A percentile compares a stretch with the other conserved stretches of the same genome.
Evolutionary conservation across 768 basidiomycete genomes (phyloP).

Genomic region (Leucocoprinus sp.): DNA sequence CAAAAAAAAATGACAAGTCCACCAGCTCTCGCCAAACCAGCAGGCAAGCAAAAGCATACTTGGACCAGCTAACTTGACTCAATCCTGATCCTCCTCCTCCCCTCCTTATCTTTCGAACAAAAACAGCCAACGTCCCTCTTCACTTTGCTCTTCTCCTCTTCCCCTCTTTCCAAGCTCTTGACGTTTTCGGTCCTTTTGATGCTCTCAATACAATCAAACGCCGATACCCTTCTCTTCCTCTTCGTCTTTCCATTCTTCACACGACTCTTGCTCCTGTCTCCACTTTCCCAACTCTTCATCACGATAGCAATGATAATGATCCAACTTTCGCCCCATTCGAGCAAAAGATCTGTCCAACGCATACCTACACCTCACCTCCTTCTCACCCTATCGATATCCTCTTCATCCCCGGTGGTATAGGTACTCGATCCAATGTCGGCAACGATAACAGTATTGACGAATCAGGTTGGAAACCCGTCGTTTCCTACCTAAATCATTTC

Average conservation of each 20-base stretch:
- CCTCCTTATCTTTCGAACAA: too few species aligned
- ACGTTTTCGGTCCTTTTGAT: constrained; percentile 29
- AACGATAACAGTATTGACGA: constrained; percentile 14
- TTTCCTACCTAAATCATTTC: constrained; percentile 23
- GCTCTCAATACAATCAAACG: constrained; percentile 24
- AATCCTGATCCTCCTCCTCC: constrained; percentile 5
- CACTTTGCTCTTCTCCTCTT: constrained; percentile 23
- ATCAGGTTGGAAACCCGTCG: constrained; percentile 21
- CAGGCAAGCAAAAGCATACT: background rate
- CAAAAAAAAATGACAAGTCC: constrained; percentile 1
- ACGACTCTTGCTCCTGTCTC: constrained; percentile 26
- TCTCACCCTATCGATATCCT: constrained; percentile 25
- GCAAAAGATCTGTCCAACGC: constrained; percentile 31
- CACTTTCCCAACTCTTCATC: constrained; percentile 16
- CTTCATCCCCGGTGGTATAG: constrained; percentile 22
- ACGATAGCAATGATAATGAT: background rate
- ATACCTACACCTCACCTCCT: constrained; percentile 20
- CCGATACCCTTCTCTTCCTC: constrained; percentile 15
- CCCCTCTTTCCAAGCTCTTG: constrained; percentile 27
- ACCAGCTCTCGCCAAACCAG: constrained; percentile 8
- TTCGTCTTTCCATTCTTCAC: constrained; percentile 24
- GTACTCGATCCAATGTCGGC: constrained; percentile 17
- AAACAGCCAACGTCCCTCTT: constrained; percentile 16
- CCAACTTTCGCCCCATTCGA: constrained; percentile 18
- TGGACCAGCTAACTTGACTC: background rate